Evolutionary conservation across 1,284 basidiomycete species (phyloP), one percentile per base, ranked within the genome.

Genomic region (Megacollybia platyphylla): DNA sequence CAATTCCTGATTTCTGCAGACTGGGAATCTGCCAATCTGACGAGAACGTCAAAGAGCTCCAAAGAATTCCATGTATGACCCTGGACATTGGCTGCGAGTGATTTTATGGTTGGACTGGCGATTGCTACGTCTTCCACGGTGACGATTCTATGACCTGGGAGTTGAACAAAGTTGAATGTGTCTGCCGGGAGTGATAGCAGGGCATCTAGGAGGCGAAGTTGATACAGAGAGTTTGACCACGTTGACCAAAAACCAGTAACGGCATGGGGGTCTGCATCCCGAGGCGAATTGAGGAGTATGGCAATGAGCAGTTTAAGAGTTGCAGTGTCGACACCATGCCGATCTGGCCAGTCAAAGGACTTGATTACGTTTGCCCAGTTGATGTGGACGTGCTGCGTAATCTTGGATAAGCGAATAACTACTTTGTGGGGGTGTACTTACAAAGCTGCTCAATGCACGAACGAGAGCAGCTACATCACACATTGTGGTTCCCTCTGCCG

Each of bases 31-130:
- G 80, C 79, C 41, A 85, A 65, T 40, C 79, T 71, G 6, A 92
- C 81, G 2, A 94, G 66, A n/a, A 93, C 84, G 57, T 91, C 82
- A 49, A 96, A 87, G 29, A 97, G 65, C 51, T 96, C 92, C 11
- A 93, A 65, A 7, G 88, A 89, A 59, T 97, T 97, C 92, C 93
- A 97, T 0, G 89, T 82, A 51, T 88, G 87, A 2, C 78, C 79
- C 56, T 94, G 88, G 15, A 94, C 87, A 50, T 88, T 82, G 36
- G 85, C 77, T 11, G 90, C 81, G 43, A 89, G 66, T 9, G 81
- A 74, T 57, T 89, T 85, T 65, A 91, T 89, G 13, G 87, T 87
- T n/a, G 86, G 83, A 52, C 84, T 85, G 26, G 87, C 75, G 45
- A 75, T 70, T 2, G 86, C 74, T 26, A 92, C 87, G 49, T 93